Evolutionary conservation across 352 stramenopile species (phyloP).

Genomic region (Globisporangium apiculatum): DNA sequence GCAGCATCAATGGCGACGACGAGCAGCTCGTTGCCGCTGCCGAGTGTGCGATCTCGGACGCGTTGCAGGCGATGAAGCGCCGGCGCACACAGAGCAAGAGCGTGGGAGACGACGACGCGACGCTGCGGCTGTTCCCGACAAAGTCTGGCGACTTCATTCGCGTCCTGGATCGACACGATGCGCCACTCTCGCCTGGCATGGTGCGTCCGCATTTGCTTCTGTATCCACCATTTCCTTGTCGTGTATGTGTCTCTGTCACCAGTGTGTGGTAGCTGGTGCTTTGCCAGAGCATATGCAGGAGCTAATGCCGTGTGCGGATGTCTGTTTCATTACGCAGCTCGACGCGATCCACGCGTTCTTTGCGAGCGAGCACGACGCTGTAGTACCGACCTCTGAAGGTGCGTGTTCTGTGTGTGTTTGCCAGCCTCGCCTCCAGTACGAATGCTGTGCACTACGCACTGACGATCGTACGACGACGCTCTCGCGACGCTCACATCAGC

Average conservation of each 20-base stretch:
- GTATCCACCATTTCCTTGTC: neutral
- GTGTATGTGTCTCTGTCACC: neutral
- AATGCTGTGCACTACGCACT: too few relatives aligned
- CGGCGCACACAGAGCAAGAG: constrained; percentile 19
- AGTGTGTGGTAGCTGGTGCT: neutral
- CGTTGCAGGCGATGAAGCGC: constrained; percentile 23
- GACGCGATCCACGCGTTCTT: constrained; percentile 14
- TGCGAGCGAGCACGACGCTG: neutral
- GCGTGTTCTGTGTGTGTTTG: neutral
- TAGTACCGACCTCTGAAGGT: neutral
- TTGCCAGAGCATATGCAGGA: neutral
- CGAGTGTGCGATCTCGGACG: constrained; percentile 16
- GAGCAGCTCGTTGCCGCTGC: neutral
- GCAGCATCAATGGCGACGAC: neutral
- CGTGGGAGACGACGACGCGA: constrained; percentile 4
- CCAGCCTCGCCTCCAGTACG: too few relatives aligned
- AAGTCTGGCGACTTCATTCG: constrained; percentile 40
- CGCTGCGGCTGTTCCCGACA: constrained; percentile 7
- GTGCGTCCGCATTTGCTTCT: constrained; percentile 14
- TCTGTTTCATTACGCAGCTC: constrained; percentile 3
- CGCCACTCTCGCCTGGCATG: constrained; percentile 45
- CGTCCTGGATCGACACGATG: constrained; percentile 46
- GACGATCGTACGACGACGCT: too few relatives aligned
- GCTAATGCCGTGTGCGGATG: neutral
- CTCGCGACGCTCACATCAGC: too few relatives aligned